A percentile compares a stretch with the other conserved stretches of the same genome.
Evolutionary conservation across 1,139 yeast species (phyloP).

Genomic region (Debaryomycetaceae sp.): DNA sequence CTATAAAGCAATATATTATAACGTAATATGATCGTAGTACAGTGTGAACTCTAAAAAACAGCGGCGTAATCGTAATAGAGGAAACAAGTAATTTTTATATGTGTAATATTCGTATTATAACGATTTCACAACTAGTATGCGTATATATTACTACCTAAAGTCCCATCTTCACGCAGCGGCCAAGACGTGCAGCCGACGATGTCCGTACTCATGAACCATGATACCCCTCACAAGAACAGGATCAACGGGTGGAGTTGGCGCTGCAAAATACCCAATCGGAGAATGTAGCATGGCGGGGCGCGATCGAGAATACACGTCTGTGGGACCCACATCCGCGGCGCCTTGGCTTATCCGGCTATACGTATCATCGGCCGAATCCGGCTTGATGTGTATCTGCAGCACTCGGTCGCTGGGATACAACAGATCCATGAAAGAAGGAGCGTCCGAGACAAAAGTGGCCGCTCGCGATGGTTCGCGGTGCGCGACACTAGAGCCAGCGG

Average conservation of each 20-base stretch:
- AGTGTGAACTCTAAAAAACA: not conserved
- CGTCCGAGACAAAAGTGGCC: not conserved
- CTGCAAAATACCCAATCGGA: not conserved
- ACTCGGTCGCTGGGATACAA: not conserved
- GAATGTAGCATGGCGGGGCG: not conserved
- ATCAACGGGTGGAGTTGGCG: not conserved
- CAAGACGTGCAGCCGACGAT: too few species aligned
- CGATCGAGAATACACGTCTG: too few species aligned
- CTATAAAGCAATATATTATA: not conserved
- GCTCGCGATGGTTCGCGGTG: not conserved
- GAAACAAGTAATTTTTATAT: not conserved
- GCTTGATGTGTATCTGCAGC: conserved; percentile 1
- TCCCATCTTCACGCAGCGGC: too few species aligned
- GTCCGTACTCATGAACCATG: too few species aligned
- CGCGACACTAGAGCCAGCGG: not conserved
- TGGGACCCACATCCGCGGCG: too few species aligned
- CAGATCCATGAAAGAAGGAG: not conserved
- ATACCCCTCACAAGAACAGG: too few species aligned
- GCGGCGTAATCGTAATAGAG: not conserved
- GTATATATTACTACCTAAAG: too few species aligned
- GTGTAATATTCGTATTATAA: not conserved
- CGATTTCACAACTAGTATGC: too few species aligned
- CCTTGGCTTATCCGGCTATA: too few species aligned
- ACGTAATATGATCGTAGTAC: not conserved
- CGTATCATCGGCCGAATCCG: too few species aligned